Evolutionary conservation across 176 grass and related monocot genomes (phyloP).

Genomic region (Puccinellia tenuiflora): DNA sequence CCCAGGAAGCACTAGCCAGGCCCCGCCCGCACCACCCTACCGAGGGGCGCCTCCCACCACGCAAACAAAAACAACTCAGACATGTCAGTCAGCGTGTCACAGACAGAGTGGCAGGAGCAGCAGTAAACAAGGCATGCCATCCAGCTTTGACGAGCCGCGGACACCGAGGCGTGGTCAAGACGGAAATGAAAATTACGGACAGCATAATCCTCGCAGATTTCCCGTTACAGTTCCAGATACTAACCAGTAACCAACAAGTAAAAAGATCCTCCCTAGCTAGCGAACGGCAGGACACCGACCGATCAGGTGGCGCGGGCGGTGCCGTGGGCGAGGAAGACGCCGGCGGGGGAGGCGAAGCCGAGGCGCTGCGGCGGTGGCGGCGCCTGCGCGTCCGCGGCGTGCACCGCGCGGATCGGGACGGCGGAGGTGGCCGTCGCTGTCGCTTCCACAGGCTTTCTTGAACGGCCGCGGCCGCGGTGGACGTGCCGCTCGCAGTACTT

Average conservation of each 20-base stretch:
- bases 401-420: neutral
- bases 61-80: neutral
- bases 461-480: conserved; percentile 68
- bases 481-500: conserved; percentile 85
- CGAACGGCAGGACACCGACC: neutral
- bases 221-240: neutral
- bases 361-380: conserved; percentile 7
- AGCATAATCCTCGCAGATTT: conserved; percentile 21
- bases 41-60: neutral
- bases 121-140: conserved; percentile 18
- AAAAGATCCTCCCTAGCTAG: neutral
- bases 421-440: neutral
- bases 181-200: neutral
- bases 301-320: conserved; percentile 3
- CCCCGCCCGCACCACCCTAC: neutral
- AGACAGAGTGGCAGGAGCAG: neutral
- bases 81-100: neutral
- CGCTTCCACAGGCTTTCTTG: conserved; percentile 83
- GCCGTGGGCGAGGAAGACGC: conserved; percentile 27
- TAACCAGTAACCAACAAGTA: neutral
- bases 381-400: conserved; percentile 12
- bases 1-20: neutral
- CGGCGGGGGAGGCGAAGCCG: conserved; percentile 44
- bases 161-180: neutral
- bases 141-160: neutral